These are phyloP conservation scores for Botryobasidium botryosum DNA, from an alignment of 768 basidiomycete genomes.

Conservation along the genomic window DNA sequence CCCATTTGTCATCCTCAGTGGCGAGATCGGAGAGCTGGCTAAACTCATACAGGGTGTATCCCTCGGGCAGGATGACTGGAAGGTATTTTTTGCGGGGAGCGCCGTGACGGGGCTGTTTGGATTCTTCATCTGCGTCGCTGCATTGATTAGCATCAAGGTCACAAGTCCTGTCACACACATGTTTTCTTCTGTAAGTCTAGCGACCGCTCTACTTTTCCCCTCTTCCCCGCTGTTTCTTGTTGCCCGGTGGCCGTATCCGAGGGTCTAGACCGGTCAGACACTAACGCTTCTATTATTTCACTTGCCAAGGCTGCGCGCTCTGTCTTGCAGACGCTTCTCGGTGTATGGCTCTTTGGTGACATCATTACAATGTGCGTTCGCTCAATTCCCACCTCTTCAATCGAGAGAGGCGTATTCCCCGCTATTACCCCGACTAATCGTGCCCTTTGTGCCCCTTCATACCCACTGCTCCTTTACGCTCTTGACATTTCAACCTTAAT, in stretches of 20 bases:
- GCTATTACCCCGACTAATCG: too few relatives aligned
- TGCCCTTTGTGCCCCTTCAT: too few relatives aligned
- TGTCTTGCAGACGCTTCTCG: conserved; percentile 67
- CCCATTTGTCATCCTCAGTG: conserved; percentile 40
- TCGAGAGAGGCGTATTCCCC: too few relatives aligned
- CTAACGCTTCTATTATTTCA: background rate
- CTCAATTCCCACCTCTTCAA: too few relatives aligned
- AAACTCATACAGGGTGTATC: too few relatives aligned
- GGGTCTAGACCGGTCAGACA: too few relatives aligned
- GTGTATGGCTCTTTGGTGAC: conserved; percentile 60
- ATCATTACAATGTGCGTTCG: conserved; percentile 46
- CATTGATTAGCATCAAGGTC: conserved; percentile 47
- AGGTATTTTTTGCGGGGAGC: conserved; percentile 44
- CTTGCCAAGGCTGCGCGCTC: conserved; percentile 48
- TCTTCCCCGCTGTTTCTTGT: conserved; percentile 10
- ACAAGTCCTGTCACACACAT: conserved; percentile 74
- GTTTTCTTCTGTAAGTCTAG: conserved; percentile 53
- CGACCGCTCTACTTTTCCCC: background rate
- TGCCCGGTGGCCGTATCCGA: too few relatives aligned
- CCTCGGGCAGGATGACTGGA: conserved; percentile 18
- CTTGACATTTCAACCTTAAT: too few relatives aligned
- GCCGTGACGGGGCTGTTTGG: conserved; percentile 57
- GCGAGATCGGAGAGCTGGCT: conserved; percentile 31
- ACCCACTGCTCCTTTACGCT: too few relatives aligned
- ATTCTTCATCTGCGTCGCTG: conserved; percentile 64